Percentiles rank a stretch among this genome's conserved stretches.
Conservation (phyloP, 192 early-diverging fungal species). For the Backusella westeae region DNA sequence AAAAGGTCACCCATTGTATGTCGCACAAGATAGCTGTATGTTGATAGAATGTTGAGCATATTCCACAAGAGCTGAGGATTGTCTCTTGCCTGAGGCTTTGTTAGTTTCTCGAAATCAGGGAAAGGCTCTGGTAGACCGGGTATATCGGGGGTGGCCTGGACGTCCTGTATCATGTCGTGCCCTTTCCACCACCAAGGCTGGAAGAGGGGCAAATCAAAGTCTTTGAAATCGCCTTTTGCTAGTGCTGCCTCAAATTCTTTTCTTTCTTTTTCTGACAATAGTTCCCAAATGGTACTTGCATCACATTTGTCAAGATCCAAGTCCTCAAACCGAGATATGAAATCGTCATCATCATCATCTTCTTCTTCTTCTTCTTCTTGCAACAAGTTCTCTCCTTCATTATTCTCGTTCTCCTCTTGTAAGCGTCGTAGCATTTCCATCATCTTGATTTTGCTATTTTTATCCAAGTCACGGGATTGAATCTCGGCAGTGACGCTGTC, state of each 20-base stretch:
- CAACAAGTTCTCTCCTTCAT: slow-evolving; percentile 24
- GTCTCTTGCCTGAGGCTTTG: not conserved
- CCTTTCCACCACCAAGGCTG: slow-evolving; percentile 13
- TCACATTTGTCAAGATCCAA: slow-evolving; percentile 47
- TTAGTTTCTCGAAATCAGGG: slow-evolving; percentile 10
- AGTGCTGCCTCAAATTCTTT: slow-evolving; percentile 44
- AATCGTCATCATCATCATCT: slow-evolving; percentile 37
- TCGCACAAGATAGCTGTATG: slow-evolving; percentile 23
- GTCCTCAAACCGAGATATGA: slow-evolving; percentile 41
- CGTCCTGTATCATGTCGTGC: not conserved
- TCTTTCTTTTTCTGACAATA: slow-evolving; percentile 45
- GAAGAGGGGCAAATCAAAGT: not conserved
- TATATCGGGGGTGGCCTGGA: not conserved
- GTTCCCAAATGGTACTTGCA: slow-evolving; percentile 45
- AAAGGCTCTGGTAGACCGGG: not conserved
- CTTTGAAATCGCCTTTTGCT: not conserved
- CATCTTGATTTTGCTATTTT: slow-evolving; percentile 52
- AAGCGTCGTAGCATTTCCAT: slow-evolving; percentile 47
- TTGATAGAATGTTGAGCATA: slow-evolving; percentile 13
- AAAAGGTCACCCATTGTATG: slow-evolving; percentile 11
- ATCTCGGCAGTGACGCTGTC: slow-evolving; percentile 55
- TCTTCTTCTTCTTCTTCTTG: slow-evolving; percentile 31
- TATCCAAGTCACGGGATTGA: slow-evolving; percentile 31
- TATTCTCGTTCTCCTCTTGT: slow-evolving; percentile 39
- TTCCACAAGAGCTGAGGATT: not conserved